Evolutionary conservation across 2,329 filamentous ascomycete genomes (phyloP).

Genomic region (Calonectria honghensis): DNA sequence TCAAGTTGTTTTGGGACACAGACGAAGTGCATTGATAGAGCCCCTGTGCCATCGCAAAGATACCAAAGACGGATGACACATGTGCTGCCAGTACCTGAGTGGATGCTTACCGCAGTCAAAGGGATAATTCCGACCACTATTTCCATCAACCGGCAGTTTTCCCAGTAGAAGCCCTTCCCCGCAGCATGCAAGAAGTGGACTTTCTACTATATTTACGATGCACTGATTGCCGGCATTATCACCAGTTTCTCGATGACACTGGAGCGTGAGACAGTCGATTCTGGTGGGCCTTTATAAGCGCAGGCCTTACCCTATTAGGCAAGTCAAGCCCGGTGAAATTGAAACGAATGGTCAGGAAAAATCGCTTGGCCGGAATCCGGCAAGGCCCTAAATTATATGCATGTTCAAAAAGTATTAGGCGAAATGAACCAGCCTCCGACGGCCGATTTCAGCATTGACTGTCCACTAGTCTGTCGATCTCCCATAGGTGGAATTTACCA

Average conservation of each 20-base stretch:
- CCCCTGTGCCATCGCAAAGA: too few relatives aligned
- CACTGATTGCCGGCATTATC: background rate
- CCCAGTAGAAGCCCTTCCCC: background rate
- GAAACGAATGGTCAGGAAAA: background rate
- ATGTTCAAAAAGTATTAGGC: slow-evolving; percentile 13
- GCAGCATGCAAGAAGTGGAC: background rate
- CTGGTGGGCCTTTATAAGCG: background rate
- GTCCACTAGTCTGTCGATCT: background rate
- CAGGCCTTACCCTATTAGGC: slow-evolving; percentile 9
- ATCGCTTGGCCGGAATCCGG: slow-evolving; percentile 10
- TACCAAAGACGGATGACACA: too few relatives aligned
- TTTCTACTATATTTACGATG: background rate
- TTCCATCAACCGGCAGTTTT: slow-evolving; percentile 4
- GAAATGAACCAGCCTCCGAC: slow-evolving; percentile 3
- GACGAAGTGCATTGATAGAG: too few relatives aligned
- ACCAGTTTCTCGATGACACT: background rate
- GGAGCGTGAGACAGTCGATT: background rate
- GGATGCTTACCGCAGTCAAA: too few relatives aligned
- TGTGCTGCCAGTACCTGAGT: too few relatives aligned
- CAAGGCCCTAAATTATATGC: slow-evolving; percentile 7
- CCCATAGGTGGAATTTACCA: slow-evolving; percentile 15
- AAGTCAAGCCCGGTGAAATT: slow-evolving; percentile 6
- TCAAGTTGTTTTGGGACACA: too few relatives aligned
- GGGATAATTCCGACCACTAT: slow-evolving; percentile 1
- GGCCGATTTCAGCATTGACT: slow-evolving; percentile 2